A percentile compares a stretch with the other conserved stretches of the same genome.
Evolutionary conservation across 257 asterid genomes (phyloP).

Genomic region (Solanum chmielewskii): DNA sequence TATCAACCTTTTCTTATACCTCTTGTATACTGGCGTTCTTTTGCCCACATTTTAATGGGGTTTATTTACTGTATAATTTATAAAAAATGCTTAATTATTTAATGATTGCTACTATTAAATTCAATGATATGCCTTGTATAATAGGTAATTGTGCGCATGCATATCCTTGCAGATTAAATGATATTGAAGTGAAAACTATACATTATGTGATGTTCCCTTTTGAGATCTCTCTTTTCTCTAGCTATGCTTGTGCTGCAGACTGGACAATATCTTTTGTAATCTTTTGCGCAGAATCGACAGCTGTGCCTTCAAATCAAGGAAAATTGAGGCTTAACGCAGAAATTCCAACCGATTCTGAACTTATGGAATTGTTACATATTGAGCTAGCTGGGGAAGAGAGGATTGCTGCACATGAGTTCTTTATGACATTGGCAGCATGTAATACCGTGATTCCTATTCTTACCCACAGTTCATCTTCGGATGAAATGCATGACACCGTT

Average conservation of each 20-base stretch:
- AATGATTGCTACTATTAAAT: not conserved
- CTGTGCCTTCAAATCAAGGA: slow-evolving; percentile 8
- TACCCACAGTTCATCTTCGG: slow-evolving; percentile 19
- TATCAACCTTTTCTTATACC: not conserved
- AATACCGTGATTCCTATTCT: slow-evolving; percentile 92
- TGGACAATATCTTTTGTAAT: not conserved
- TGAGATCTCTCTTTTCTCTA: not conserved
- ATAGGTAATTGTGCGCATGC: not conserved
- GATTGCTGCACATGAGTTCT: slow-evolving; percentile 76
- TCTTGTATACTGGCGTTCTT: not conserved
- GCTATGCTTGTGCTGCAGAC: not conserved
- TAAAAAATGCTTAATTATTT: not conserved
- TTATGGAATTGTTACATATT: slow-evolving; percentile 57
- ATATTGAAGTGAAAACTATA: not conserved
- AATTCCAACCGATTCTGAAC: slow-evolving; percentile 54
- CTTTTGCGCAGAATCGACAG: slow-evolving; percentile 30
- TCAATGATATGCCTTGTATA: not conserved
- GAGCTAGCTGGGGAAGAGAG: slow-evolving; percentile 57
- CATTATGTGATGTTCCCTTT: not conserved
- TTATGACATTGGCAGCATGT: slow-evolving; percentile 87
- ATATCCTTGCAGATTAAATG: not conserved
- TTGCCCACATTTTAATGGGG: not conserved
- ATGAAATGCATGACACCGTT: slow-evolving; percentile 16
- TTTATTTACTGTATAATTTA: not conserved
- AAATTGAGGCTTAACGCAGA: slow-evolving; percentile 77